Base-by-base conservation (phyloP, 139 green algal species). In the Spirogloea muscicola region DNA sequence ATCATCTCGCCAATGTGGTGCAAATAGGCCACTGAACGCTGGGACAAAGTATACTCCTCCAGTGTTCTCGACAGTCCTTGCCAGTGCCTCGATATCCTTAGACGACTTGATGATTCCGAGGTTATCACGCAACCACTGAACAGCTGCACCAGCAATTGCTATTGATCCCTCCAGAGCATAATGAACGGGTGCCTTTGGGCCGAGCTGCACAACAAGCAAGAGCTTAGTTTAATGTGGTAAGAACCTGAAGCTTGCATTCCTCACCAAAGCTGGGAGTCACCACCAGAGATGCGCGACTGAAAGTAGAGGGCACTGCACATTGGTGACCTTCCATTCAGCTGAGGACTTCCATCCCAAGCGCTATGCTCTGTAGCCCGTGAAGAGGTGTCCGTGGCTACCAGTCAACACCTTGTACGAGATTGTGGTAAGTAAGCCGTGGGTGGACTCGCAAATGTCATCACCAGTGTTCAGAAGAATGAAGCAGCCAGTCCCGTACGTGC, bases 381-480 rank as follows among this genome's bases (percentile, higher is more conserved):
- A n/a, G n/a, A n/a, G n/a, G n/a, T n/a, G n/a, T n/a, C n/a, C n/a
- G n/a, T n/a, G n/a, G n/a, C n/a, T n/a, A n/a, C n/a, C n/a, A n/a
- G n/a, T n/a, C n/a, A n/a, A n/a, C 38, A 98, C 88, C 82, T 92
- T 80, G 85, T 88, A 96, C 10, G 81, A 84, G 57, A 96, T 71
- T 16, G 94, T 98, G 59, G 88, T 96, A 6, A 99, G 84, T 69
- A 99, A 85, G 18, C 94, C 94, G 66, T 95, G 86, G 9, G 65
- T 86, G 43, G 91, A 96, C 21, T 70, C 68, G 38, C 92, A 85
- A 3, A 86, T 27, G 44, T 86, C 52, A 2, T 39, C 36, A 6
- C 92, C 93, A 2, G 94, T 98, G 86, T 98, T 95, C 27, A 98
- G 86, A 48, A 98, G 84, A 80, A 97, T 86, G 87, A 98, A 98